These are phyloP conservation scores for Oryza officinalis DNA, from an alignment of 176 grass and related monocot species.

Conservation along the genomic window DNA sequence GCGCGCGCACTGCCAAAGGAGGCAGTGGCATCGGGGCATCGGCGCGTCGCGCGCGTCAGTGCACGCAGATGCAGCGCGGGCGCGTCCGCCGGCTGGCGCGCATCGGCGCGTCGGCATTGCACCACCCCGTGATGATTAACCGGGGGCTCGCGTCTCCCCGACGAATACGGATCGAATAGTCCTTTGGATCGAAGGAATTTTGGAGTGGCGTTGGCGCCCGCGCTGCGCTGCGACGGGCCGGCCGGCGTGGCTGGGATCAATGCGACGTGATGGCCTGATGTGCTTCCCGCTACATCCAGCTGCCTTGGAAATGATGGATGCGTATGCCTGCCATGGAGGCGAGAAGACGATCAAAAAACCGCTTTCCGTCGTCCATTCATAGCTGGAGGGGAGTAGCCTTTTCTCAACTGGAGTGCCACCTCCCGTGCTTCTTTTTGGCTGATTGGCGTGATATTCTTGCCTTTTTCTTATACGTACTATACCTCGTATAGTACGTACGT, in stretches of 20 bases:
- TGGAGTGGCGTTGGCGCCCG: too few relatives aligned
- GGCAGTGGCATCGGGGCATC: not conserved
- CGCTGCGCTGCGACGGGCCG: not conserved
- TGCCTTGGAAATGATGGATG: not conserved
- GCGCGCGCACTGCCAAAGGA: not conserved
- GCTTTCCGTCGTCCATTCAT: constrained; percentile 3
- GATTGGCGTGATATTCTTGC: not conserved
- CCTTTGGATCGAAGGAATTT: too few relatives aligned
- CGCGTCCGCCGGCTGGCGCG: not conserved
- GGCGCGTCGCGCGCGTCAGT: constrained; percentile 15
- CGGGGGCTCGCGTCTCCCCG: not conserved
- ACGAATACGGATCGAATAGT: too few relatives aligned
- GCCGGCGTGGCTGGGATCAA: not conserved
- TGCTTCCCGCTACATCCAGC: not conserved
- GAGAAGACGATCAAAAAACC: not conserved
- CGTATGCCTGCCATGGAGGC: not conserved
- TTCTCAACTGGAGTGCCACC: not conserved
- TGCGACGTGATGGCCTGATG: not conserved
- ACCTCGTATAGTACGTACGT: not conserved
- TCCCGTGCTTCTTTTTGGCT: not conserved
- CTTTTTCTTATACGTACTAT: not conserved
- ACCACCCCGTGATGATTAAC: constrained; percentile 39
- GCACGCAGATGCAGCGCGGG: not conserved
- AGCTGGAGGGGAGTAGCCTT: not conserved
- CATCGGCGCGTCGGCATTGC: constrained; percentile 31